Conservation (phyloP, 768 basidiomycete species). For the Termitomyces sp. region DNA sequence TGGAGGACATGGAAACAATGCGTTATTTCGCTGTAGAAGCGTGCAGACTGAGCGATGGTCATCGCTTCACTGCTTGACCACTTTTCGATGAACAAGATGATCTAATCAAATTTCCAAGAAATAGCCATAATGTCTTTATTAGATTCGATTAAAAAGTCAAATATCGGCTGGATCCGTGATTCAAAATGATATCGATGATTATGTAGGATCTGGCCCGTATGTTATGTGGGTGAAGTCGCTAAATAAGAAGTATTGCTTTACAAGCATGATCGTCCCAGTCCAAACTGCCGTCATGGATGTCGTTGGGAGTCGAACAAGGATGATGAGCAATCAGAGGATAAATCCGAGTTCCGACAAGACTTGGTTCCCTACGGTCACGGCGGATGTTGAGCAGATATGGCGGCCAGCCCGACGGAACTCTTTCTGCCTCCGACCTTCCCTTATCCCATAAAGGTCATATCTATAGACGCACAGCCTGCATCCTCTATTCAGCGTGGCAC, state of each 20-base stretch:
- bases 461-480: slow-evolving; percentile 47
- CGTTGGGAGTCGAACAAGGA: neutral
- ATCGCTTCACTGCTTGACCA: neutral
- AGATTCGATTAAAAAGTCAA: too few relatives aligned
- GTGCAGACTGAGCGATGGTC: neutral
- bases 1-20: neutral
- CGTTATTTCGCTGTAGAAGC: neutral
- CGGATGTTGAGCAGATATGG: slow-evolving; percentile 26
- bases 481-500: slow-evolving; percentile 60
- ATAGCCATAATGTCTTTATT: neutral
- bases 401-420: slow-evolving; percentile 66
- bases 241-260: too few relatives aligned
- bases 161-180: neutral
- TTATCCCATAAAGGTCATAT: slow-evolving; percentile 80
- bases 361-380: slow-evolving; percentile 19
- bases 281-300: neutral
- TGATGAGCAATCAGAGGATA: neutral
- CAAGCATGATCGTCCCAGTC: neutral
- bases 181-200: neutral
- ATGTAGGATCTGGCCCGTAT: neutral
- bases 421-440: slow-evolving; percentile 74
- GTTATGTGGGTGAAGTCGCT: neutral
- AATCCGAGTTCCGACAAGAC: slow-evolving; percentile 21
- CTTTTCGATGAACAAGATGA: neutral
- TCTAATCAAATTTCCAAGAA: neutral